Evolutionary conservation across 208 protist genomes (phyloP).

Genomic region (Trypanosoma grayi): DNA sequence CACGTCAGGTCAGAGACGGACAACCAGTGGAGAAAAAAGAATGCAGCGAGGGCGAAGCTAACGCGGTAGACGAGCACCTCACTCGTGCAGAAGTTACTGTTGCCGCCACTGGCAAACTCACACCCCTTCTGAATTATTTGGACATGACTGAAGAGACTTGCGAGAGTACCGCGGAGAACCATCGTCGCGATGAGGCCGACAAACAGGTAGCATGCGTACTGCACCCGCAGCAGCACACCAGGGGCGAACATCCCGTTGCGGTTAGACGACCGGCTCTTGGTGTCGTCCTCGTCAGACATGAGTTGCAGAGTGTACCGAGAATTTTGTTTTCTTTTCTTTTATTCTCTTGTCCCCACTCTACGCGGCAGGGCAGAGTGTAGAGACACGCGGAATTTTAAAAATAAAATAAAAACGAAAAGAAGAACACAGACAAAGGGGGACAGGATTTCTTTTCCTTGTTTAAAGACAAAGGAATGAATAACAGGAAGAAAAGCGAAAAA

Average conservation of each 20-base stretch:
- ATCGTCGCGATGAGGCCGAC: constrained; percentile 65
- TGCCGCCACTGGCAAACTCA: constrained; percentile 18
- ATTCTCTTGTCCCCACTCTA: constrained; percentile 3
- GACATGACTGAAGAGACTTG: constrained; percentile 48
- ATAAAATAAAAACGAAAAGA: too few relatives aligned
- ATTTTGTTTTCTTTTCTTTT: constrained; percentile 7
- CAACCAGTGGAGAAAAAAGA: constrained; percentile 84
- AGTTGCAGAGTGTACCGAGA: neutral
- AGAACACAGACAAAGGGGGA: too few relatives aligned
- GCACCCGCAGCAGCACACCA: constrained; percentile 63
- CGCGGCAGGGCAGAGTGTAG: too few relatives aligned
- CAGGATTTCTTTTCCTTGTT: too few relatives aligned
- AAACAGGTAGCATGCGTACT: constrained; percentile 84
- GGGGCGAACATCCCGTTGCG: constrained; percentile 34
- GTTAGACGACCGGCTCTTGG: neutral
- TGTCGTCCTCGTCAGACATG: constrained; percentile 7
- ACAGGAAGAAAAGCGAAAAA: neutral
- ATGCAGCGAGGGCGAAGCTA: constrained; percentile 74
- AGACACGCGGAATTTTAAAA: too few relatives aligned
- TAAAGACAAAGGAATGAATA: too few relatives aligned
- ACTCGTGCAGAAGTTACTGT: constrained; percentile 36
- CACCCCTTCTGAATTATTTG: constrained; percentile 63
- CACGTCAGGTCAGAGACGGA: constrained; percentile 86
- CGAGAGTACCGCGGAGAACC: constrained; percentile 50
- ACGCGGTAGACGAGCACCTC: constrained; percentile 86